Evolutionary conservation across 2,329 filamentous ascomycete species (phyloP), one percentile per base, ranked within the genome.

Genomic region (Epicoccum sorghinum): DNA sequence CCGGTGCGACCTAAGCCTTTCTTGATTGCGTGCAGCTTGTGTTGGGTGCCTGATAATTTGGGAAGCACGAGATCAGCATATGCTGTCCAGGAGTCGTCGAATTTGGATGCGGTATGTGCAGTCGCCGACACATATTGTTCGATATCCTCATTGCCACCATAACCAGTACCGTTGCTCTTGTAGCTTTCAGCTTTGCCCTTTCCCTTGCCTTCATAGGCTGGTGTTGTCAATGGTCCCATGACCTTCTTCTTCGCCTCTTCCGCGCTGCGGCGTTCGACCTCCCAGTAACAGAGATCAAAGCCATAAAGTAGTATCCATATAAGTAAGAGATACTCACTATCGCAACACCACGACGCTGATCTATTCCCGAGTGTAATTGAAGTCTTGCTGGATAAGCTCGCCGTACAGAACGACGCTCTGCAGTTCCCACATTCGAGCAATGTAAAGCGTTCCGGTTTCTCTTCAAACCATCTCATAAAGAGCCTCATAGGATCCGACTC

Each of bases 271-370:
- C 62, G 62, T 24, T 64, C 51, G n/a, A 27, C 35, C 32, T 32
- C 22, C 23, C 47, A 42, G 9, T 50, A 55, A n/a, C 7, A 24
- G 10, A 62, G 46, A 52, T 78, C 76, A 38, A 73, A 73, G 13
- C 69, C 70, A 42, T 69, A 75, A 7, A 79, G 66, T 1, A 77
- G 47, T 4, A 67, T 56, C 74, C 74, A 78, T 37, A 76, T 68
- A 13, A 73, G 29, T 46, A 72, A 66, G 9, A 74, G 24, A 7
- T 70, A 64, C 13, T 70, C 72, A 4, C 57, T 43, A 23, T 61
- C 59, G 52, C 75, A 78, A 57, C 75, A 76, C 74, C 73, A 76
- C 9, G 56, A 53, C 7, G 67, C 36, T 6, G 62, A 50, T 8
- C 46, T 60, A 4, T 50, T 52, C 3, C 49, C 14, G 8, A 59